Percentiles rank a stretch among this genome's conserved stretches.
phyloP scores from a whole-genome alignment of 73 alveolate species.

The Blepharisma japonicum region DNA sequence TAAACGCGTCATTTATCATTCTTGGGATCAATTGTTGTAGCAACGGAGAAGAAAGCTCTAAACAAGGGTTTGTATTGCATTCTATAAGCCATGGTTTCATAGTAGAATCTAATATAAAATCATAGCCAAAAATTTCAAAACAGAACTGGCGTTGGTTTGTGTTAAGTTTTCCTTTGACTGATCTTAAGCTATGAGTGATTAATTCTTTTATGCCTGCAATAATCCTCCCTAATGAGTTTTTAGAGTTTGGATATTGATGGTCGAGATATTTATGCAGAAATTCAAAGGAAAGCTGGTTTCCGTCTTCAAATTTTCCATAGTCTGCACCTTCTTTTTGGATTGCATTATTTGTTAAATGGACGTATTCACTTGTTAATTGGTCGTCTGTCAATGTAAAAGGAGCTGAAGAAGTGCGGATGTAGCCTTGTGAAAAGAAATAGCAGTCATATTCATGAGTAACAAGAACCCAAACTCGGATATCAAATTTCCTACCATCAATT shows the following conservation, averaged over 20 bases:
- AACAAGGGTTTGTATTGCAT: constrained; percentile 83
- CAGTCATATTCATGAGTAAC: constrained; percentile 71
- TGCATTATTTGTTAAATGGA: constrained; percentile 94
- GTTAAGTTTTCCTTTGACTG: constrained; percentile 48
- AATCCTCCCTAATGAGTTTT: constrained; percentile 36
- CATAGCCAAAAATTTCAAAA: constrained; percentile 87
- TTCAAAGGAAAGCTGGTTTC: constrained; percentile 68
- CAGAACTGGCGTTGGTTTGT: constrained; percentile 66
- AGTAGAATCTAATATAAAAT: constrained; percentile 70
- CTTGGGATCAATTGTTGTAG: constrained; percentile 41
- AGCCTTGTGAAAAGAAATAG: constrained; percentile 90
- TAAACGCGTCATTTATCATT: constrained; percentile 43
- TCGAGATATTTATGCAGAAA: constrained; percentile 46
- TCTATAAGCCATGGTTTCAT: constrained; percentile 78
- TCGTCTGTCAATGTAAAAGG: constrained; percentile 66
- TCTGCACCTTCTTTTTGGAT: constrained; percentile 77
- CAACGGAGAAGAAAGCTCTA: constrained; percentile 55
- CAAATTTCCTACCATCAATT: constrained; percentile 88
- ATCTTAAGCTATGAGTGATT: constrained; percentile 39
- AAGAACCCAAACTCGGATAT: constrained; percentile 93
- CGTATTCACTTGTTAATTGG: constrained; percentile 64
- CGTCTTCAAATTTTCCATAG: constrained; percentile 91
- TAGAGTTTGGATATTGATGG: constrained; percentile 34
- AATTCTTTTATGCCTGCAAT: constrained; percentile 59
- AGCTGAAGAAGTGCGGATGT: constrained; percentile 76